phyloP scores from a whole-genome alignment of 2,329 filamentous ascomycete species.

The Ophiosphaerella korrae region DNA sequence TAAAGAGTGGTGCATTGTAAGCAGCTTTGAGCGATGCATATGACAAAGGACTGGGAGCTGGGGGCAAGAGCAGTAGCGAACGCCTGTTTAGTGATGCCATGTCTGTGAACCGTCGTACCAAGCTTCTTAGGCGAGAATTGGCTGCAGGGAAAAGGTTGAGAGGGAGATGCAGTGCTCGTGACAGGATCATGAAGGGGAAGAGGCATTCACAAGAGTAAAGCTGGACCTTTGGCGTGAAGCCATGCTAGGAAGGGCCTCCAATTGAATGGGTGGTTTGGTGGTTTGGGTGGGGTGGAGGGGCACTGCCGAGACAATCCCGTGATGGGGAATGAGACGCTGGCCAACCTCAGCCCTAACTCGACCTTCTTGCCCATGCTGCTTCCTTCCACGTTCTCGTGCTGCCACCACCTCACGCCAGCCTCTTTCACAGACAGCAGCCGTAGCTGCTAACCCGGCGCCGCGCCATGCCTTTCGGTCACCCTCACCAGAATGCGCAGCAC shows the following conservation, averaged over 20 bases:
- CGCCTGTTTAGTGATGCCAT: constrained; percentile 35
- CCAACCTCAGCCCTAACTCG: background rate
- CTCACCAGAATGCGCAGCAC: constrained; percentile 39
- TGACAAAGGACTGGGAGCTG: constrained; percentile 47
- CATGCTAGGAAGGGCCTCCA: background rate
- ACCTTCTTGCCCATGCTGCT: background rate
- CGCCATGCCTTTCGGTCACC: constrained; percentile 48
- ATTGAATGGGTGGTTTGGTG: background rate
- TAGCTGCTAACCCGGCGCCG: constrained; percentile 15
- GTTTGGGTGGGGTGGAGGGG: constrained; percentile 13
- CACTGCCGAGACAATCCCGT: constrained; percentile 14
- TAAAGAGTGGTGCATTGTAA: constrained; percentile 49
- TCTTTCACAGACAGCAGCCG: background rate
- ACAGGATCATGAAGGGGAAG: background rate
- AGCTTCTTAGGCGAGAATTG: constrained; percentile 1
- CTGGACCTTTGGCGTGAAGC: background rate
- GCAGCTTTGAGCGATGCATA: constrained; percentile 50
- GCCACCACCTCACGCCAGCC: constrained; percentile 11
- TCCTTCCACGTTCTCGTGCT: constrained; percentile 10
- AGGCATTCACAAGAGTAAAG: constrained; percentile 1
- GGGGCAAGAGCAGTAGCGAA: constrained; percentile 53
- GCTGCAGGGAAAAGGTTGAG: background rate
- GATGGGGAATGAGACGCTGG: background rate
- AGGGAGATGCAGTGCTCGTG: constrained; percentile 5
- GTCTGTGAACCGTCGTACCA: constrained; percentile 23